These are phyloP conservation scores for Geotrichum restrictum DNA, from an alignment of 1,139 yeast genomes.

Conservation along the genomic window DNA sequence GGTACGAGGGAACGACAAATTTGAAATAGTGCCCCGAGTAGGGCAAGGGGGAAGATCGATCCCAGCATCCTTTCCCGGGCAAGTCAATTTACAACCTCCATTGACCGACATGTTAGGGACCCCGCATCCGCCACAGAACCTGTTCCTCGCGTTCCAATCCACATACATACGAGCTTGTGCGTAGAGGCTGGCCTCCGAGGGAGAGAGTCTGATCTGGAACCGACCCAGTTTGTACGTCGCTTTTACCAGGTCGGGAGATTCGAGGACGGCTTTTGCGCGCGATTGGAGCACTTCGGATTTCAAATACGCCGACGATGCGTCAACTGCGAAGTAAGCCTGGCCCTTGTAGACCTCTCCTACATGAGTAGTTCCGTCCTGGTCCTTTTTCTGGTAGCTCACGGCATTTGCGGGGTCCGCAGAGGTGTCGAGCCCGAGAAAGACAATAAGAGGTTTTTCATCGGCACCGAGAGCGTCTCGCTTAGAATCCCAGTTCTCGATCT, in stretches of 20 bases:
- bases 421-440: constrained; percentile 70
- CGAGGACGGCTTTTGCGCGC: constrained; percentile 22
- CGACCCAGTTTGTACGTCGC: constrained; percentile 38
- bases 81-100: constrained; percentile 75
- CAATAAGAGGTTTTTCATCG: constrained; percentile 42
- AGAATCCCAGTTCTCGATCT: constrained; percentile 35
- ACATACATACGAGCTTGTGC: constrained; percentile 81
- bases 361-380: constrained; percentile 2
- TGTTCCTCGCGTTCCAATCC: constrained; percentile 77
- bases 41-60: constrained; percentile 34
- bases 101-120: constrained; percentile 61
- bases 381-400: constrained; percentile 2
- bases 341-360: constrained; percentile 55
- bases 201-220: constrained; percentile 29
- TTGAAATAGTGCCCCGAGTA: constrained; percentile 40
- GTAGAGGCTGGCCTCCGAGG: constrained; percentile 54
- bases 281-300: constrained; percentile 21
- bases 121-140: constrained; percentile 90
- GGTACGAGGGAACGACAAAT: constrained; percentile 82
- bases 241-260: constrained; percentile 33
- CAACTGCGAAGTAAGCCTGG: constrained; percentile 73
- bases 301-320: constrained; percentile 42
- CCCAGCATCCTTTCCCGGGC: constrained; percentile 45
- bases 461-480: constrained; percentile 40
- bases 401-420: constrained; percentile 32